Evolutionary conservation across 2,329 filamentous ascomycete genomes (phyloP).

Genomic region (Alternaria solani): DNA sequence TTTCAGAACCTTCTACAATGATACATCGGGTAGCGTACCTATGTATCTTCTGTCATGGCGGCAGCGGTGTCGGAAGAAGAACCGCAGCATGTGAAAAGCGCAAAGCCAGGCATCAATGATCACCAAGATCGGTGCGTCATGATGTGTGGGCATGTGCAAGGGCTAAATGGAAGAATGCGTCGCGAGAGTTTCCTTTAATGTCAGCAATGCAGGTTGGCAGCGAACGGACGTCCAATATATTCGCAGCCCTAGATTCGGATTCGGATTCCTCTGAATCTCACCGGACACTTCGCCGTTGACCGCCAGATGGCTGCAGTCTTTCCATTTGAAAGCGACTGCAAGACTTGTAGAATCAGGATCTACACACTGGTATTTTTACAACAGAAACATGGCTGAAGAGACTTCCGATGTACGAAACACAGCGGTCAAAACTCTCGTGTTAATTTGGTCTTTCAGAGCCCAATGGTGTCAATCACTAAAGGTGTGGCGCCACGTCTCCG

Average conservation of each 20-base stretch:
- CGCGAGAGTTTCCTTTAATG: neutral
- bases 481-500: neutral
- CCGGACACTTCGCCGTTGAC: neutral
- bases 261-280: neutral
- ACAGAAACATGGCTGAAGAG: neutral
- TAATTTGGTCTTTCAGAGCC: neutral
- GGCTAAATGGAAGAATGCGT: neutral
- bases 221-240: neutral
- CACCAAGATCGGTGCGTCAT: neutral
- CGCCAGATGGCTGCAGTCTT: neutral
- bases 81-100: neutral
- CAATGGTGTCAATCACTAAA: neutral
- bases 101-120: neutral
- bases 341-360: neutral
- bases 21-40: neutral
- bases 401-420: neutral
- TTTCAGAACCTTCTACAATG: neutral
- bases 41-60: neutral
- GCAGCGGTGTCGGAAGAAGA: neutral
- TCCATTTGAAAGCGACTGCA: neutral
- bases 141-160: neutral
- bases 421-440: slow-evolving; percentile 6
- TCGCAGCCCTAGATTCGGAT: neutral
- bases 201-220: neutral
- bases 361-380: neutral